Evolutionary conservation across 257 asterid genomes (phyloP).

Genomic region (Solanum gandarillasii): DNA sequence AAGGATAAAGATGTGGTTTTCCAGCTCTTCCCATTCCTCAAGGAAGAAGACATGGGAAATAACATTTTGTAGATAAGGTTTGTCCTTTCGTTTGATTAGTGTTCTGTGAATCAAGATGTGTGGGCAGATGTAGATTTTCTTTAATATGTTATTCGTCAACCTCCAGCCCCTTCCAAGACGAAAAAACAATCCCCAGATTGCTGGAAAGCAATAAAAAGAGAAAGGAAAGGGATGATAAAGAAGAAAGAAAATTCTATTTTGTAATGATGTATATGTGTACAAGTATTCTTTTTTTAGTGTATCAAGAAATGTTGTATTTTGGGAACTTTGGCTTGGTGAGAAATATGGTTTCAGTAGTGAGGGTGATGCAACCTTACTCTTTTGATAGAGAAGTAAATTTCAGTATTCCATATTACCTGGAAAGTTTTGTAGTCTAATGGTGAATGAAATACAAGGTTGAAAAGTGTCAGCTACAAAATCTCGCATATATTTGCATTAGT

Average conservation of each 20-base stretch:
- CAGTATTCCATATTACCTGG: not conserved
- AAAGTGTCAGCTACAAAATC: not conserved
- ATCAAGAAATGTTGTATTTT: not conserved
- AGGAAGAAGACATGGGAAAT: conserved; percentile 6
- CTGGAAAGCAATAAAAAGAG: not conserved
- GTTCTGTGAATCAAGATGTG: not conserved
- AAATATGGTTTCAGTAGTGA: not conserved
- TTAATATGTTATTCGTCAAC: not conserved
- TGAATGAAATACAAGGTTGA: not conserved
- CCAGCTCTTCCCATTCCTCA: conserved; percentile 4
- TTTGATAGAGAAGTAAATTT: not conserved
- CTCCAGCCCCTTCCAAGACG: not conserved
- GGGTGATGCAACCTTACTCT: not conserved
- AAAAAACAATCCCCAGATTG: not conserved
- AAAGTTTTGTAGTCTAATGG: not conserved
- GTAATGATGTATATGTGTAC: not conserved
- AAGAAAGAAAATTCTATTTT: not conserved
- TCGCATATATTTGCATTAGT: not conserved
- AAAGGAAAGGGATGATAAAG: not conserved
- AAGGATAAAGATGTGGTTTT: conserved; percentile 19
- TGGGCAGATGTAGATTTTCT: not conserved
- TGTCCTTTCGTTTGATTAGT: not conserved
- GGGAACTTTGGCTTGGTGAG: not conserved
- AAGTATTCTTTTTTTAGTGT: not conserved
- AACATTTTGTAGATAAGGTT: conserved; percentile 33